Conservation (phyloP, 768 basidiomycete genomes). For the Hypholoma sublateritium region DNA sequence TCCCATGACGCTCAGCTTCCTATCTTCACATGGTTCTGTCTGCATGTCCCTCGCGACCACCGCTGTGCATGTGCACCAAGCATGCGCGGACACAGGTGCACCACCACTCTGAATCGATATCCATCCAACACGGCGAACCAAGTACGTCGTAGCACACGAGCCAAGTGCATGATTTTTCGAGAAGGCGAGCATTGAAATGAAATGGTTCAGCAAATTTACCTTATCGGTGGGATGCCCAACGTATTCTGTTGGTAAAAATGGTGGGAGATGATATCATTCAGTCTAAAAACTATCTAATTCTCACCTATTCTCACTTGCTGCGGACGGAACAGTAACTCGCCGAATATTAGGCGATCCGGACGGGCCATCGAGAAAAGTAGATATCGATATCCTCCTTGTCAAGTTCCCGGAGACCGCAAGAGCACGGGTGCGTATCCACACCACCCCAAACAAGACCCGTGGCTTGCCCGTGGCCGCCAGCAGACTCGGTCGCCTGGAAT, state of each 20-base stretch:
- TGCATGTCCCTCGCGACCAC: constrained; percentile 1
- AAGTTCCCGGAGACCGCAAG: background rate
- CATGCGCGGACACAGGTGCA: background rate
- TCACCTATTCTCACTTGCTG: no score
- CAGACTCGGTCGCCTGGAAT: no score
- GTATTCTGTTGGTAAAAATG: no score
- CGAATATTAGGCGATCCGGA: background rate
- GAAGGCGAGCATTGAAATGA: background rate
- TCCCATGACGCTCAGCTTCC: background rate
- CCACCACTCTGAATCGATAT: background rate
- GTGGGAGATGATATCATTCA: no score
- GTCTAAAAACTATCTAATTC: no score
- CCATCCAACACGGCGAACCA: background rate
- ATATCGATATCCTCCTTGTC: background rate
- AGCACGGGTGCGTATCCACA: background rate
- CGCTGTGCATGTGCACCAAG: constrained; percentile 2
- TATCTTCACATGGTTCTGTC: constrained; percentile 10
- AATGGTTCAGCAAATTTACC: background rate
- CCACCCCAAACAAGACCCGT: no score
- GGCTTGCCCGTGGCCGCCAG: no score
- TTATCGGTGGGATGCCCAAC: background rate
- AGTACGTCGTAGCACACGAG: background rate
- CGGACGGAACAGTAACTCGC: background rate
- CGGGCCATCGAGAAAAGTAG: background rate
- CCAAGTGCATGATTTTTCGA: background rate